These are phyloP conservation scores for Verticillium zaregamsianum DNA, from an alignment of 2,329 filamentous ascomycete species.

Conservation along the genomic window DNA sequence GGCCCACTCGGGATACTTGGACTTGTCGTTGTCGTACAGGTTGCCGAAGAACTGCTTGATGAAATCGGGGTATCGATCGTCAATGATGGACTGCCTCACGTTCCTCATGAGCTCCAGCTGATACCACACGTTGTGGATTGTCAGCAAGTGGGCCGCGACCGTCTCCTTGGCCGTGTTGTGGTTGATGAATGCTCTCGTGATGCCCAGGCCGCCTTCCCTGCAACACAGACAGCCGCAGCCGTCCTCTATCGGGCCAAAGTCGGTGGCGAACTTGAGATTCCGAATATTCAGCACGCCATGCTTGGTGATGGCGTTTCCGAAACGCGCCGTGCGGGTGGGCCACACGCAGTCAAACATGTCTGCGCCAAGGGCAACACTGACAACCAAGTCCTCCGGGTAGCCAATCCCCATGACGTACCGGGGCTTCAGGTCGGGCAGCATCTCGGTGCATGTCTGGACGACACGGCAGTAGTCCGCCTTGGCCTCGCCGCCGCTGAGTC, in stretches of 20 bases:
- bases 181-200: conserved; percentile 86
- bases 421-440: conserved; percentile 89
- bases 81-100: conserved; percentile 72
- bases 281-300: conserved; percentile 80
- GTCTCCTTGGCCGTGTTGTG: conserved; percentile 95
- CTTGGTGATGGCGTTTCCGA: conserved; percentile 88
- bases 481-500: conserved; percentile 89
- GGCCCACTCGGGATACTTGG: conserved; percentile 77
- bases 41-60: conserved; percentile 72
- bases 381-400: conserved; percentile 92
- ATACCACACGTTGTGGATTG: conserved; percentile 95
- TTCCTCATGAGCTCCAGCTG: conserved; percentile 78
- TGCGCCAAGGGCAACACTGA: conserved; percentile 87
- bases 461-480: conserved; percentile 91
- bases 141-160: conserved; percentile 77
- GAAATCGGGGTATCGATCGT: conserved; percentile 76
- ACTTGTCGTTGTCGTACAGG: conserved; percentile 55
- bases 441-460: conserved; percentile 76
- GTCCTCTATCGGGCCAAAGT: conserved; percentile 80
- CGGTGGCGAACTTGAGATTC: conserved; percentile 67
- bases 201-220: conserved; percentile 60
- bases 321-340: conserved; percentile 93
- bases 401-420: conserved; percentile 99
- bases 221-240: conserved; percentile 81
- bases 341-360: conserved; percentile 99